A percentile compares a stretch with the other conserved stretches of the same genome.
These are phyloP conservation scores for Cystofilobasidium bisporidii DNA, from an alignment of 768 basidiomycete species.

Conservation along the genomic window DNA sequence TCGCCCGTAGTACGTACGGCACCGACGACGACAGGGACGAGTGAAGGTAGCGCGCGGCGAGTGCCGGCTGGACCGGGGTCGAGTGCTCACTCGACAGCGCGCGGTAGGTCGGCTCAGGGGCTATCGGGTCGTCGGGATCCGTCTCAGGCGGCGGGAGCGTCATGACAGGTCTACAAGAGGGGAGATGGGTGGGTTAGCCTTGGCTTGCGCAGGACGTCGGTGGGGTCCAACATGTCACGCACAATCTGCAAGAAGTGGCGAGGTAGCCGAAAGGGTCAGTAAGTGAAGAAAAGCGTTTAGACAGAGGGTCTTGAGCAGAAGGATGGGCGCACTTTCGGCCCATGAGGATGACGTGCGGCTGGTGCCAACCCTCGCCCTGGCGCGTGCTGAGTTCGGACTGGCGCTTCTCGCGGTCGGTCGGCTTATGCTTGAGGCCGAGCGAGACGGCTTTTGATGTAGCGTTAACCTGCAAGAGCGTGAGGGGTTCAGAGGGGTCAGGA, in stretches of 20 bases:
- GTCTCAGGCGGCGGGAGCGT: background rate
- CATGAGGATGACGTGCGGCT: constrained; percentile 19
- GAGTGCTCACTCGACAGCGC: background rate
- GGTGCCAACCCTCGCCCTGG: background rate
- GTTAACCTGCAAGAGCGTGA: constrained; percentile 8
- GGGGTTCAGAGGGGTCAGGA: background rate
- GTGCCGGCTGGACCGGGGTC: background rate
- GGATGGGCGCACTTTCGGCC: background rate
- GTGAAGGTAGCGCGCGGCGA: constrained; percentile 8
- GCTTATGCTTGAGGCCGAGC: background rate
- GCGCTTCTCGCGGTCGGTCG: background rate
- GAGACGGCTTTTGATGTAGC: constrained; percentile 12
- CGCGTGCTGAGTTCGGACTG: background rate
- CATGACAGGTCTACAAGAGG: background rate
- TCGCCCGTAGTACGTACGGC: background rate
- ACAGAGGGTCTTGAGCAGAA: too few relatives aligned
- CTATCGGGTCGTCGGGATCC: background rate
- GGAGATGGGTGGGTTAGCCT: too few relatives aligned
- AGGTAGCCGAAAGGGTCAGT: too few relatives aligned
- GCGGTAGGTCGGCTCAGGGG: background rate
- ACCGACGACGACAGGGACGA: constrained; percentile 1
- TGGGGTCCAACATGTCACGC: background rate
- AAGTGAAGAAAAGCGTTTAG: too few relatives aligned
- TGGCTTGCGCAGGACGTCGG: too few relatives aligned
- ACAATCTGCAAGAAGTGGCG: too few relatives aligned